Base-by-base conservation (phyloP, 768 basidiomycete species). In the Hypsizygus marmoreus region DNA sequence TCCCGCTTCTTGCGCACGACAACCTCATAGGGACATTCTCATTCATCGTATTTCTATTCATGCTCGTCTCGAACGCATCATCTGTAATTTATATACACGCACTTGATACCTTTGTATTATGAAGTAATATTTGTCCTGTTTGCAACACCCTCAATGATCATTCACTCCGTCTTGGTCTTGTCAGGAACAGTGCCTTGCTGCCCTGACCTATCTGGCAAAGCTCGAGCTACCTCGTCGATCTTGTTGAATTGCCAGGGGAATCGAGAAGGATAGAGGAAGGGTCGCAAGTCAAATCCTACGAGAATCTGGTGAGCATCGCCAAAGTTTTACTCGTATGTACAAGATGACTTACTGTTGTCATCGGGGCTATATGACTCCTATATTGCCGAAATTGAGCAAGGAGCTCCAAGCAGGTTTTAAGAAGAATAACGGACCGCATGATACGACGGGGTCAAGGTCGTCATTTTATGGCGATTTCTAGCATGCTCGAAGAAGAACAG, bases 401-500 rank as follows among this genome's bases (percentile, higher is more conserved):
- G 43, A 31, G 12, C 16, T 19, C 4, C 16, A 19, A 20, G 17
- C 4, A n/a, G 32, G 22, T 22, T 17, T 19, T 8, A 12, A 30
- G 12, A n/a, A 32, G 35, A 23, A 37, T 40, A 6, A 74, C 90
- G 59, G 52, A 88, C 95, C 37, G 94, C 94, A 63, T 97, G 94
- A 59, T 97, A 97, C 1, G 91, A 79, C 1, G 94, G 94, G 2
- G 94, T 97, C 50, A 97, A 62, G 0, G 92, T 95, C 19, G 94
- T 95, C 94, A 99, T 98, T 80, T 99, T 99, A 72, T 98, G 97
- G 35, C 95, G 72, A 64, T 99, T 99, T 42, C 95, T 76, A 0
- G 97, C 97, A 56, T 99, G 84, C 64, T 97, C 93, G 56, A 94
- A 95, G 74, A 91, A 98, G 74, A 99, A 99, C 29, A 84, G 69